Percentiles rank a stretch among this genome's conserved stretches.
phyloP scores from a whole-genome alignment of 1,284 basidiomycete species.

The Rhizoctonia solani region DNA sequence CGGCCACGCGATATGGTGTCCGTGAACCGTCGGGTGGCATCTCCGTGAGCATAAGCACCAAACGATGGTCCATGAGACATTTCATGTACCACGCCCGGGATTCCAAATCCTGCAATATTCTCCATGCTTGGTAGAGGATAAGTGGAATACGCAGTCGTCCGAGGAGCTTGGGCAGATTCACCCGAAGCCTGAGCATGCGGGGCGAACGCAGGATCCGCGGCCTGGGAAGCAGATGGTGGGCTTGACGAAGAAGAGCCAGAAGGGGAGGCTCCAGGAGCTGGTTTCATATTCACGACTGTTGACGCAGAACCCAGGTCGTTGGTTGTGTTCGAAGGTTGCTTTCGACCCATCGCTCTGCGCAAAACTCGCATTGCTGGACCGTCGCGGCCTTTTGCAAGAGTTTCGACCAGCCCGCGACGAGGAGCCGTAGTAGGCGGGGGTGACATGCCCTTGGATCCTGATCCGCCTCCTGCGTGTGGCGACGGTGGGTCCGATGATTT shows the following conservation, averaged over 20 bases:
- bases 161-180: constrained; percentile 3
- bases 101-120: constrained; percentile 29
- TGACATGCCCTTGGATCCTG: constrained; percentile 15
- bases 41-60: background rate
- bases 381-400: constrained; percentile 8
- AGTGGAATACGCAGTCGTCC: constrained; percentile 6
- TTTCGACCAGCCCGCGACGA: constrained; percentile 20
- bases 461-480: background rate
- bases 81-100: background rate
- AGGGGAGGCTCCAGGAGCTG: background rate
- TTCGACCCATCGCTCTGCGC: constrained; percentile 25
- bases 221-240: background rate
- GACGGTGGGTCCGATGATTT: constrained; percentile 14
- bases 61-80: background rate
- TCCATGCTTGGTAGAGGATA: constrained; percentile 17
- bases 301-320: constrained; percentile 25
- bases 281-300: constrained; percentile 31
- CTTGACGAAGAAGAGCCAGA: constrained; percentile 12
- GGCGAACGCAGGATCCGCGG: background rate
- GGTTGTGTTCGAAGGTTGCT: constrained; percentile 12
- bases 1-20: too few relatives aligned
- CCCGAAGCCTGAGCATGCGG: background rate
- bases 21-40: too few relatives aligned
- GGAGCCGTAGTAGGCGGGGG: constrained; percentile 1
- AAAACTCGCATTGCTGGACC: constrained; percentile 28